Conservation (phyloP, 805 yeast genomes). For the Metschnikowia peoriensis region DNA sequence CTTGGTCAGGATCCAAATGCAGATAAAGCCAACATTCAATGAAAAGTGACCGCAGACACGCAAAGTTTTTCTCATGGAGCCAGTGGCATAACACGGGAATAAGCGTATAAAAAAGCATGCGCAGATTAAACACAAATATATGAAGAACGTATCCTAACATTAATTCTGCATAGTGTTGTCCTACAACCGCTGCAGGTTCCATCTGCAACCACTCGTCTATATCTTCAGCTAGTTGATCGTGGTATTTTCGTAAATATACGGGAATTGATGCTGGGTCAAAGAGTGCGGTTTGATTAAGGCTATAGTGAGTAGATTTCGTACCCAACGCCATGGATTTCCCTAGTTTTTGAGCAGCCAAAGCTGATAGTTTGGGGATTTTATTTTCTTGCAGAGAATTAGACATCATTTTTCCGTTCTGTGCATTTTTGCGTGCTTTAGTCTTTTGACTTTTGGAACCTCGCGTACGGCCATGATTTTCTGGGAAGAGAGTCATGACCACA, state of each 20-base stretch:
- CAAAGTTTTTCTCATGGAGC: constrained; percentile 27
- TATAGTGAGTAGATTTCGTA: constrained; percentile 33
- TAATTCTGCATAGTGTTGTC: constrained; percentile 23
- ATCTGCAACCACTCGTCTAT: constrained; percentile 37
- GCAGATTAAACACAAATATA: constrained; percentile 35
- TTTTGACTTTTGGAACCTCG: background rate
- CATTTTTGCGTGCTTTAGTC: background rate
- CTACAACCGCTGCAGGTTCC: constrained; percentile 28
- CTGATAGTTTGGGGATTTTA: constrained; percentile 18
- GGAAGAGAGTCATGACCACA: constrained; percentile 21
- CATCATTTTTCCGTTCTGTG: background rate
- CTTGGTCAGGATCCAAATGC: constrained; percentile 13
- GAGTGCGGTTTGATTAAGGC: constrained; percentile 28
- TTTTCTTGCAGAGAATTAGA: background rate
- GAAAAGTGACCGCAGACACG: constrained; percentile 13
- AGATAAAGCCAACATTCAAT: constrained; percentile 15
- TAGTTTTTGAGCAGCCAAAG: constrained; percentile 25
- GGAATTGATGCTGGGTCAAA: constrained; percentile 29
- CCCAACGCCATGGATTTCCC: constrained; percentile 37
- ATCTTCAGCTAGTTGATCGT: constrained; percentile 28
- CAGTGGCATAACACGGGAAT: constrained; percentile 39
- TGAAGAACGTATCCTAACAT: constrained; percentile 36
- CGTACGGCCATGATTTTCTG: background rate
- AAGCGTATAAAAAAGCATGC: constrained; percentile 27
- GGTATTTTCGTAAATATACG: constrained; percentile 19